Percentiles rank a stretch among this genome's conserved stretches.
phyloP scores from a whole-genome alignment of 1,139 yeast genomes.

The Zygosaccharomyces pseudobailii region DNA sequence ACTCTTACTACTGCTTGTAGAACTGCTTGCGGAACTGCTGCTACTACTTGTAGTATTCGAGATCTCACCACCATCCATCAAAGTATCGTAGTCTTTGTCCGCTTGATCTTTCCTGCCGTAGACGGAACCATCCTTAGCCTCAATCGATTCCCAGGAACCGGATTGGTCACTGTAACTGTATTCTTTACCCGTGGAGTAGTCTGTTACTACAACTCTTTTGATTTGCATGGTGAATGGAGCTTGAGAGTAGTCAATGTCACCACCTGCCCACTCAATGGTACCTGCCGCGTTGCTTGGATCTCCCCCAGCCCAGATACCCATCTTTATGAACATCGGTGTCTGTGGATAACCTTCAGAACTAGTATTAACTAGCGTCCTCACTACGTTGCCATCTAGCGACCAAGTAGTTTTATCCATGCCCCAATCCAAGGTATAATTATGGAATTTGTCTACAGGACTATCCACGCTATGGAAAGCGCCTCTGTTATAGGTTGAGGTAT shows the following conservation, averaged over 20 bases:
- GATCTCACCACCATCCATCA: constrained; percentile 34
- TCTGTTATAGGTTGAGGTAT: constrained; percentile 69
- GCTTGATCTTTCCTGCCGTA: constrained; percentile 56
- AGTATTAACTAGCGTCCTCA: constrained; percentile 53
- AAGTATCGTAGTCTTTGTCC: constrained; percentile 43
- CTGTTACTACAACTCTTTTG: constrained; percentile 56
- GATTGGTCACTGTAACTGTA: constrained; percentile 60
- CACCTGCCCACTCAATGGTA: constrained; percentile 85
- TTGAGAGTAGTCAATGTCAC: constrained; percentile 56
- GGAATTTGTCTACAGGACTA: constrained; percentile 53
- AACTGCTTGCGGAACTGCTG: constrained; percentile 7
- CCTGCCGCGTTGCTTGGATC: constrained; percentile 61
- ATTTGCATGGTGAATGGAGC: constrained; percentile 71
- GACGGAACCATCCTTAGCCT: constrained; percentile 57
- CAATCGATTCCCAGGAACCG: constrained; percentile 67
- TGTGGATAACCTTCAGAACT: constrained; percentile 68
- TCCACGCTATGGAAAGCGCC: constrained; percentile 64
- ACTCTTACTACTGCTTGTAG: constrained; percentile 5
- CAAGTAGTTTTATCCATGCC: constrained; percentile 54
- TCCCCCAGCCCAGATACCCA: constrained; percentile 84
- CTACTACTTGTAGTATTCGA: constrained; percentile 5
- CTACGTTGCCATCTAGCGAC: constrained; percentile 55
- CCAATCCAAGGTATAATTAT: constrained; percentile 85
- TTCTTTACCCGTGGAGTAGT: constrained; percentile 72
- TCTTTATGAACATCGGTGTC: constrained; percentile 64